Evolutionary conservation across 208 protist genomes (phyloP), one percentile per base, ranked within the genome.

Genomic region (Strigomonas culicis): DNA sequence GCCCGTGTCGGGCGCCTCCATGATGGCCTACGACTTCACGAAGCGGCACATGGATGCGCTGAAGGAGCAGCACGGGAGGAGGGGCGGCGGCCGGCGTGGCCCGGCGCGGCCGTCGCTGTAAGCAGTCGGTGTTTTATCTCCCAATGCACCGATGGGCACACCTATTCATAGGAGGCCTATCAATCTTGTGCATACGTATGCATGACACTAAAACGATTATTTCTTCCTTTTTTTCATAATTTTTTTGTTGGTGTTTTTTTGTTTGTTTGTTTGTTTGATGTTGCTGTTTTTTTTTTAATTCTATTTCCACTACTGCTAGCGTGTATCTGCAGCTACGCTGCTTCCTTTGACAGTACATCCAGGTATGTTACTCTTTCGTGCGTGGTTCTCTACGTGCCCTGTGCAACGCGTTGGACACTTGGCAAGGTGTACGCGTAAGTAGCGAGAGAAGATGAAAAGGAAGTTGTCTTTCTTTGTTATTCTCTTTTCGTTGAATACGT

Each of bases 11-110:
- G 90, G 86, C 4, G 66, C 66, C 2, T 66, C 84, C 0, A 95
- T 95, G 90, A 62, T 84, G 15, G 82, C 77, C 11, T 95, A 95
- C 69, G 86, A 95, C 53, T 51, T 46, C 22, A 66, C 63, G 19
- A 85, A 72, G 27, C n/a, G 55, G 0, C 39, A 28, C n/a, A 30
- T 77, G 39, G n/a, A 10, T 10, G 49, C 49, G n/a, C 7, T 13
- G 27, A 8, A 21, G 10, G 49, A 55, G 27, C 7, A 55, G 49
- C 13, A 22, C 13, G 15, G 41, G 41, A 21, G 13, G 19, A 47
- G n/a, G 24, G 10, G 49, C 17, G 49, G n/a, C n/a, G 49, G 49
- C 17, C 8, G 41, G 41, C 15, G 41, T 21, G 41, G 15, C 19
- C 13, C 41, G 15, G 13, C 41, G 41, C 41, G 15, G 19, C 19